A percentile compares a stretch with the other conserved stretches of the same genome.
phyloP scores from a whole-genome alignment of 1,139 yeast genomes.

The Citeromyces hawaiiensis region DNA sequence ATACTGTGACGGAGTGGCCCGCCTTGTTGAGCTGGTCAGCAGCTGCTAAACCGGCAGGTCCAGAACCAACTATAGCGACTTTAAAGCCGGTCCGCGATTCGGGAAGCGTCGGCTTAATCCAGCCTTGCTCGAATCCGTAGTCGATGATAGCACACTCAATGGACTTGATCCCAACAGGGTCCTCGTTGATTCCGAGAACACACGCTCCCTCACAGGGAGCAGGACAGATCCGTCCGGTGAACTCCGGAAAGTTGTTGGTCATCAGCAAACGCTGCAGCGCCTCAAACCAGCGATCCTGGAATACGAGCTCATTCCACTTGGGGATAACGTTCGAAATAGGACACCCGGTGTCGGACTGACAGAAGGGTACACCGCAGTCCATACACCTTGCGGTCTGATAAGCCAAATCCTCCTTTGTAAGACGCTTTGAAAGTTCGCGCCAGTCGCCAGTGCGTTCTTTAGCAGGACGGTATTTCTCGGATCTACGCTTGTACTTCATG shows the following conservation, averaged over 20 bases:
- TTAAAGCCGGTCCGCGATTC: constrained; percentile 66
- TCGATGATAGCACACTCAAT: constrained; percentile 95
- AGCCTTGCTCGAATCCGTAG: constrained; percentile 91
- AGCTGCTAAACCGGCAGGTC: constrained; percentile 93
- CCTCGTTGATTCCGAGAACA: constrained; percentile 79
- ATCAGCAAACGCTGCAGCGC: constrained; percentile 85
- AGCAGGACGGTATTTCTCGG: constrained; percentile 76
- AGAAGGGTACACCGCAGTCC: constrained; percentile 99
- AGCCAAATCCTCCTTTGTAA: constrained; percentile 75
- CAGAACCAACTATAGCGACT: constrained; percentile 87
- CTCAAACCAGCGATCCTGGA: constrained; percentile 89
- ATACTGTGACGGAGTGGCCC: constrained; percentile 84
- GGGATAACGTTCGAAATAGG: constrained; percentile 96
- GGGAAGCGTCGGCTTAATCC: constrained; percentile 87
- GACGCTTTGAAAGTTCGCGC: constrained; percentile 78
- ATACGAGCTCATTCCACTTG: constrained; percentile 93
- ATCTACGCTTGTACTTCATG: constrained; percentile 84
- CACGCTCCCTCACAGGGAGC: constrained; percentile 99
- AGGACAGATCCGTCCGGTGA: constrained; percentile 96
- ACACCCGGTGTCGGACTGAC: constrained; percentile 96
- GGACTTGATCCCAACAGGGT: constrained; percentile 93
- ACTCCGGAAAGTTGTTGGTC: constrained; percentile 98
- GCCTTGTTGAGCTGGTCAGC: constrained; percentile 97
- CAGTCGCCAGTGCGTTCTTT: constrained; percentile 75
- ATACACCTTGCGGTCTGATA: constrained; percentile 97